A percentile compares a stretch with the other conserved stretches of the same genome.
Conservation (phyloP, 257 asterid genomes). For the Anisodus tanguticus region DNA sequence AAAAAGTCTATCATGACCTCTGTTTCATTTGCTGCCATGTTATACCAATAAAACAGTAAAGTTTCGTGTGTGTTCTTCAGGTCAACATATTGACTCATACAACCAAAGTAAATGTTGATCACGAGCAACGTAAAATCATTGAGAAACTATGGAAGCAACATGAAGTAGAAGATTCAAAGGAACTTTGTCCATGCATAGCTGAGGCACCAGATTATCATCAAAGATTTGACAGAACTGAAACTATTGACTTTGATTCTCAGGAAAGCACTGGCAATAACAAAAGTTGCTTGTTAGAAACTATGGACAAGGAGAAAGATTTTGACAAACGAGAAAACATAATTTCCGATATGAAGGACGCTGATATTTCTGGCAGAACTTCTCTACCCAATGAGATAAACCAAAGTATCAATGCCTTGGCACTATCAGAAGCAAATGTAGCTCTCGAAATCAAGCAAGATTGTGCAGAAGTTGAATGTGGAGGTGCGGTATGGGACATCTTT, state of each 20-base stretch:
- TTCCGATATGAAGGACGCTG: neutral
- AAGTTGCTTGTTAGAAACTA: constrained; percentile 31
- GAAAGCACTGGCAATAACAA: neutral
- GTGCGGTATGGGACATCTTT: constrained; percentile 61
- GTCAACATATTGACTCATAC: constrained; percentile 81
- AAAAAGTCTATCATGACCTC: constrained; percentile 13
- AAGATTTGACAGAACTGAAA: constrained; percentile 31
- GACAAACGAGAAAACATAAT: constrained; percentile 26
- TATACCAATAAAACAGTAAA: neutral
- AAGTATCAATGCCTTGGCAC: constrained; percentile 23
- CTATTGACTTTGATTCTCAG: constrained; percentile 9
- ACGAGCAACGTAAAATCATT: constrained; percentile 41
- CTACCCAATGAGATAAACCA: constrained; percentile 25
- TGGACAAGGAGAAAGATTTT: constrained; percentile 20
- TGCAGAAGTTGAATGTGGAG: constrained; percentile 34
- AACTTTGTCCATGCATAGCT: constrained; percentile 28
- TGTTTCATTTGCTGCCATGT: neutral
- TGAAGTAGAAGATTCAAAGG: constrained; percentile 35
- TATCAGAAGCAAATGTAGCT: constrained; percentile 28
- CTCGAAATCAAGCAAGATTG: constrained; percentile 29
- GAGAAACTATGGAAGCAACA: constrained; percentile 39
- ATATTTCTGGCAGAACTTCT: constrained; percentile 30
- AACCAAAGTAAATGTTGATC: constrained; percentile 45
- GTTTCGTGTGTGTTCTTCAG: constrained; percentile 50
- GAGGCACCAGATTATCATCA: constrained; percentile 29